Evolutionary conservation across 257 asterid genomes (phyloP), one percentile per base, ranked within the genome.

Genomic region (Euphrasia confusa): DNA sequence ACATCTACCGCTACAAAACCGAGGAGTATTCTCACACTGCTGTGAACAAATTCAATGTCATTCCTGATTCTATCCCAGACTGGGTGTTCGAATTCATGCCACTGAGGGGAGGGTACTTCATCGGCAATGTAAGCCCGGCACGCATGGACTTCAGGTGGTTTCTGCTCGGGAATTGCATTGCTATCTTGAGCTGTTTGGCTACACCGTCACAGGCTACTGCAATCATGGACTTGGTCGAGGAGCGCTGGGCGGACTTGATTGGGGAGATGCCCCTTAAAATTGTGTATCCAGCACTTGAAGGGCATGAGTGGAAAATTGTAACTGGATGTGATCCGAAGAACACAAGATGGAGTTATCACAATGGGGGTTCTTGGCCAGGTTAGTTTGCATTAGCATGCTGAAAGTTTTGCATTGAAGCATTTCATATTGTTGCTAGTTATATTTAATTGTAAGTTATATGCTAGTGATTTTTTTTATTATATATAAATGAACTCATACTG

Each of bases 341-440:
- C 77, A 82, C 89, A 4, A 73, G 82, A 64, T 80, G 89, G 86
- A 83, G 89, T 60, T 80, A 80, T 63, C 89, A 83, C 72, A 78
- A 83, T 15, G 86, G 86, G 50, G 89, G 86, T 45, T 80, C 89
- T 58, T 83, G 86, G 89, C 86, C 89, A 78, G 86, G 89, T 79
- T 54, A 68, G 61, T 12, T 45, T 45, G 2, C 15, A 53, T 13
- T 54, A 4, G 56, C 68, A 56, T 63, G 47, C 42, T 55, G 28
- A 33, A 56, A 24, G 18, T 35, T 64, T 35, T 42, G 33, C 59
- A 14, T 0, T 6, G 27, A 32, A 68, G 40, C 71, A 68, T 50
- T 45, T 58, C 21, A 42, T 49, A 60, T 24, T 54, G 44, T 61
- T 66, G 15, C 28, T 10, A 56, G 33, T 57, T 57, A 18, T 42